A percentile compares a stretch with the other conserved stretches of the same genome.
Evolutionary conservation across 2,329 filamentous ascomycete genomes (phyloP).

Genomic region (Epichloe baconii): DNA sequence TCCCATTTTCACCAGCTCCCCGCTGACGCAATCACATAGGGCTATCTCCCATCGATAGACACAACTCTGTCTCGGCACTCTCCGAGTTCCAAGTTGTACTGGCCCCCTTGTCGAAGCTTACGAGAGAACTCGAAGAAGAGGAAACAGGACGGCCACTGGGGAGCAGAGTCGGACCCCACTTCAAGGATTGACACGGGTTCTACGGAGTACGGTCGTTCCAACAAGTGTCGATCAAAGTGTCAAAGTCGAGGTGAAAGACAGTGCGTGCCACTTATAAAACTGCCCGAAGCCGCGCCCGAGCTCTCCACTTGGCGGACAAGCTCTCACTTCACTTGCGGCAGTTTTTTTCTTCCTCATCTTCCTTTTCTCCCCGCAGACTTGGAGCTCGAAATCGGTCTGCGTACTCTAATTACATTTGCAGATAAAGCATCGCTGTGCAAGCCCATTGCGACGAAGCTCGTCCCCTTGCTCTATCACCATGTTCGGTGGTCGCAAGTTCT

Average conservation of each 20-base stretch:
- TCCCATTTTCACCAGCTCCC: background rate
- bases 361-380: background rate
- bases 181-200: conserved; percentile 1
- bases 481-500: conserved; percentile 49
- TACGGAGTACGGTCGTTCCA: background rate
- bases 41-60: background rate
- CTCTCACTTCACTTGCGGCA: background rate
- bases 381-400: background rate
- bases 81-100: background rate
- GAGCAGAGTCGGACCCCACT: background rate
- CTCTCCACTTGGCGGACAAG: background rate
- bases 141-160: background rate
- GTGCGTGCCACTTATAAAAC: conserved; percentile 2
- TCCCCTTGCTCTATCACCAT: conserved; percentile 19
- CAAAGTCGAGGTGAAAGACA: background rate
- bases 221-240: background rate
- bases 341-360: background rate
- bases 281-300: conserved; percentile 1
- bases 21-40: background rate
- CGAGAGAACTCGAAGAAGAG: background rate
- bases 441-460: background rate
- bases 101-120: no score
- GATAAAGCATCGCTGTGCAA: background rate
- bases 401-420: background rate
- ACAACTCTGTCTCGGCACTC: background rate